Conservation (phyloP, 176 grass and related monocot species). For the Oryza longistaminata region DNA sequence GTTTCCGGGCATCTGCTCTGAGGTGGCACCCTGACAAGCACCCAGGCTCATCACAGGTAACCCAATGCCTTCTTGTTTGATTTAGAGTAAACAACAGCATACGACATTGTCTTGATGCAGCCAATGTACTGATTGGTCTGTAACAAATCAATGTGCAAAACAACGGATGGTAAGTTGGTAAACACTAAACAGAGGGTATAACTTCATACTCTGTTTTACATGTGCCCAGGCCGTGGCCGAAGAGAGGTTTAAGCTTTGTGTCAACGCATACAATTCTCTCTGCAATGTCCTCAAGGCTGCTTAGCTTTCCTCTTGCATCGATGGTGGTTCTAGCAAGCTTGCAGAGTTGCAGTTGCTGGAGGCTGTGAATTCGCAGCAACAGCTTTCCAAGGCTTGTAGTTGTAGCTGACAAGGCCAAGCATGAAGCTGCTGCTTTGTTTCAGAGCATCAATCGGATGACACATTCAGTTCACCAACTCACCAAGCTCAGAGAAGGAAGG, state of each 20-base stretch:
- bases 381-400: neutral
- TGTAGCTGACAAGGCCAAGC: neutral
- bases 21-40: constrained; percentile 98
- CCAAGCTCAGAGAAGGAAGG: constrained; percentile 28
- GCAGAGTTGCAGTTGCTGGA: neutral
- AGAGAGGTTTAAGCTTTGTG: constrained; percentile 92
- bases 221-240: constrained; percentile 56
- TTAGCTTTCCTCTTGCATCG: neutral
- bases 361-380: neutral
- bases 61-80: neutral
- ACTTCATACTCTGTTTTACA: neutral
- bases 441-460: neutral
- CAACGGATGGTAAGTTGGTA: neutral
- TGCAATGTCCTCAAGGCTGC: constrained; percentile 55
- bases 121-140: neutral
- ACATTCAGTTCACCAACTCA: neutral
- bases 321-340: neutral
- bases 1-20: constrained; percentile 70
- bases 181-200: neutral
- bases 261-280: constrained; percentile 75
- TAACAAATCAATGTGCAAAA: neutral
- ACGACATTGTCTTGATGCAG: neutral
- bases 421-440: neutral
- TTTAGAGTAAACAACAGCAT: neutral
- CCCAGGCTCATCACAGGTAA: constrained; percentile 74